Conservation (phyloP, 768 basidiomycete genomes). For the Nidularia sp. region DNA sequence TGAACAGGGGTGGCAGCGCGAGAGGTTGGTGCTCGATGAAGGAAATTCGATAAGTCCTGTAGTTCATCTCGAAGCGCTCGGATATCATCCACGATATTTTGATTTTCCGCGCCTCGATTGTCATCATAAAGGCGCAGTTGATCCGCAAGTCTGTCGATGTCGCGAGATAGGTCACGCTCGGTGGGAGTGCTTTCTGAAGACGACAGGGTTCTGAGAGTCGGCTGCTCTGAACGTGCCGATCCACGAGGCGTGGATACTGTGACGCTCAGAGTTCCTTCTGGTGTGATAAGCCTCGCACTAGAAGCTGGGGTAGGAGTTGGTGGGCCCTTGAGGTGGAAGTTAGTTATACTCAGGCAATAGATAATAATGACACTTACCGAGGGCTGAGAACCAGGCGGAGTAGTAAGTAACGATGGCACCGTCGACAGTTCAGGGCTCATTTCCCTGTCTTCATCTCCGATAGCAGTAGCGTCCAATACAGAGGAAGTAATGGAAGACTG, state of each 20-base stretch:
- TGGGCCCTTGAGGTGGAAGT: slow-evolving; percentile 5
- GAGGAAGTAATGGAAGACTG: slow-evolving; percentile 40
- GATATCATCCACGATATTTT: slow-evolving; percentile 63
- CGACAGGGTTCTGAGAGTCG: slow-evolving; percentile 24
- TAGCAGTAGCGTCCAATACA: slow-evolving; percentile 26
- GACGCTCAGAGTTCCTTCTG: slow-evolving; percentile 2
- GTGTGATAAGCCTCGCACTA: neutral
- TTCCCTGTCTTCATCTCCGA: slow-evolving; percentile 21
- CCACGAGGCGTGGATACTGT: slow-evolving; percentile 30
- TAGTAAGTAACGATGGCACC: slow-evolving; percentile 54
- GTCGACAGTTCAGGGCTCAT: slow-evolving; percentile 38
- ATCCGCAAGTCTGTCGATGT: slow-evolving; percentile 46
- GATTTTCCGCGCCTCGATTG: slow-evolving; percentile 57
- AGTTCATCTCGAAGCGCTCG: slow-evolving; percentile 69
- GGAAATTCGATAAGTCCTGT: slow-evolving; percentile 52
- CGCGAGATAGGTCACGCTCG: slow-evolving; percentile 45
- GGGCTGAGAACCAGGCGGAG: slow-evolving; percentile 22
- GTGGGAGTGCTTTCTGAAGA: slow-evolving; percentile 37
- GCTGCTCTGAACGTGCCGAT: slow-evolving; percentile 29
- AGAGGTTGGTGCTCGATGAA: slow-evolving; percentile 37
- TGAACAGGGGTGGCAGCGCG: slow-evolving; percentile 3
- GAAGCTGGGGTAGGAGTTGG: slow-evolving; percentile 15
- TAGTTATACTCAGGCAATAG: slow-evolving; percentile 1
- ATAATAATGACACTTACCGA: slow-evolving; percentile 26
- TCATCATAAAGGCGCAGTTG: slow-evolving; percentile 55